Conservation (phyloP, 2,329 filamentous ascomycete species). For the Ophiostoma tasmaniense region DNA sequence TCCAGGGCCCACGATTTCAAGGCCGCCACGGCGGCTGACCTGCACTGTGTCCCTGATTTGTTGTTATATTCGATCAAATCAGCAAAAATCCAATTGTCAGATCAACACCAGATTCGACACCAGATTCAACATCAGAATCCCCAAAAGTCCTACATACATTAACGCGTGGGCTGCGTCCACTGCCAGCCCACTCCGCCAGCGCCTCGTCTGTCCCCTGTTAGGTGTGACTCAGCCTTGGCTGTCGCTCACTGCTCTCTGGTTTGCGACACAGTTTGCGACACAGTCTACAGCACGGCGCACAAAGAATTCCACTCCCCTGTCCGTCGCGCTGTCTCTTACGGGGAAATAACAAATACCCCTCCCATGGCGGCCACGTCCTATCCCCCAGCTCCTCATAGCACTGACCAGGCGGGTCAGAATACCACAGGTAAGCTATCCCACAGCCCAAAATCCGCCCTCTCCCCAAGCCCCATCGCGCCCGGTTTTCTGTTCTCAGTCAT, state of each 20-base stretch:
- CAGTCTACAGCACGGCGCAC: neutral
- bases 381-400: neutral
- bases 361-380: slow-evolving; percentile 7
- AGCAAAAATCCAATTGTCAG: neutral
- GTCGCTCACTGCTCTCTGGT: neutral
- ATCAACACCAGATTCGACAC: neutral
- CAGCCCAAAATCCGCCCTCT: neutral
- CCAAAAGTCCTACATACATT: slow-evolving; percentile 3
- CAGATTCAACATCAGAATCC: neutral
- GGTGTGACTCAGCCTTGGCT: slow-evolving; percentile 10
- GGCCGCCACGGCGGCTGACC: slow-evolving; percentile 15
- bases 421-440: slow-evolving; percentile 7
- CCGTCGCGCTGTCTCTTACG: slow-evolving; percentile 4
- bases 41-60: neutral
- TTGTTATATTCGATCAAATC: neutral
- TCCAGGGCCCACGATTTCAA: slow-evolving; percentile 11
- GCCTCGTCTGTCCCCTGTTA: neutral
- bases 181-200: neutral
- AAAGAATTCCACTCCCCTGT: neutral
- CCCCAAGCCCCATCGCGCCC: neutral
- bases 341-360: slow-evolving; percentile 1
- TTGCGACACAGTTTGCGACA: neutral
- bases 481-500: neutral
- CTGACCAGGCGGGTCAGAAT: neutral
- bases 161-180: neutral